Conservation (phyloP, 2,329 filamentous ascomycete genomes). For the Pyrenophora teres region DNA sequence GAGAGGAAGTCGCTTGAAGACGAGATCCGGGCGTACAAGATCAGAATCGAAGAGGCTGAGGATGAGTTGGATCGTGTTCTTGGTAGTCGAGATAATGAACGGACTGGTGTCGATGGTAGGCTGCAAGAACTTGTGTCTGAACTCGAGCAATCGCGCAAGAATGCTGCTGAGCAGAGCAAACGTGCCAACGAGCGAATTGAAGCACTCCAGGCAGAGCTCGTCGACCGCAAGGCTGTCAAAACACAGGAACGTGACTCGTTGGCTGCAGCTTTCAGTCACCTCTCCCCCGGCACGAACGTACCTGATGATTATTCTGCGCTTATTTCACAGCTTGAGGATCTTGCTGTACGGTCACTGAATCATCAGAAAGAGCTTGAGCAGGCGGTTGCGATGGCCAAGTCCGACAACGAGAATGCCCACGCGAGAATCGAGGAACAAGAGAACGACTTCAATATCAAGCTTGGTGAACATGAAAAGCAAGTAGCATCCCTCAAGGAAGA, state of each 20-base stretch:
- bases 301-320: conserved; percentile 49
- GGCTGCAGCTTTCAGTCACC: conserved; percentile 44
- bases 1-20: conserved; percentile 83
- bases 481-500: conserved; percentile 48
- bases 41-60: conserved; percentile 83
- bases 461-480: conserved; percentile 47
- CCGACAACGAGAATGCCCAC: conserved; percentile 52
- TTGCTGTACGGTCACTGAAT: conserved; percentile 50
- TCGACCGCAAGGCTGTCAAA: conserved; percentile 54
- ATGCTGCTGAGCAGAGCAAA: conserved; percentile 56
- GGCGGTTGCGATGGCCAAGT: conserved; percentile 53
- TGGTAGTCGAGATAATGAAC: conserved; percentile 82
- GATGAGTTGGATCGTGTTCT: conserved; percentile 87
- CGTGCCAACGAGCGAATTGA: conserved; percentile 47
- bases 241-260: conserved; percentile 36
- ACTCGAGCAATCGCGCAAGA: conserved; percentile 63
- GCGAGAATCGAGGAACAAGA: conserved; percentile 49
- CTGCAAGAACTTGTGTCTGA: conserved; percentile 72
- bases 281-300: conserved; percentile 42
- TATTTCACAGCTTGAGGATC: conserved; percentile 51
- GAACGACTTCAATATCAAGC: conserved; percentile 42
- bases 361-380: conserved; percentile 53
- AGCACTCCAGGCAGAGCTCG: conserved; percentile 63
- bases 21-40: conserved; percentile 76
- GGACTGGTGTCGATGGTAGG: conserved; percentile 69